Conservation (phyloP, 2,329 filamentous ascomycete species). For the Fusarium sp. region DNA sequence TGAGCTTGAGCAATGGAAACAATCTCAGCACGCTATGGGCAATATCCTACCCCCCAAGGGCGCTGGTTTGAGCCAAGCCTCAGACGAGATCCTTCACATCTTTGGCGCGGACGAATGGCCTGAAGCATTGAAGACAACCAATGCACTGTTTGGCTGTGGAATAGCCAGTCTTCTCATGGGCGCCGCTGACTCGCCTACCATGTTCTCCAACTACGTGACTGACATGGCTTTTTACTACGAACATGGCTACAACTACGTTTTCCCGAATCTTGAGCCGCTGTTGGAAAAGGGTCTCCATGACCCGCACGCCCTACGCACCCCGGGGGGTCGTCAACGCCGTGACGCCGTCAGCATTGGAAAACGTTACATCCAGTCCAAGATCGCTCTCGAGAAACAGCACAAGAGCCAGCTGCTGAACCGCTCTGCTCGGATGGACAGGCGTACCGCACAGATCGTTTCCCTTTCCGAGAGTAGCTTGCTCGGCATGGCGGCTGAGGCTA, state of each 20-base stretch:
- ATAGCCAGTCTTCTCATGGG: slow-evolving; percentile 42
- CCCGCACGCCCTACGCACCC: slow-evolving; percentile 34
- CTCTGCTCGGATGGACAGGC: slow-evolving; percentile 33
- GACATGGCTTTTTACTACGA: slow-evolving; percentile 43
- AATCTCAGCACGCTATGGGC: slow-evolving; percentile 32
- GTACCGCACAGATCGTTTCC: slow-evolving; percentile 39
- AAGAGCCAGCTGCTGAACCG: slow-evolving; percentile 30
- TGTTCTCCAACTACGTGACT: slow-evolving; percentile 43
- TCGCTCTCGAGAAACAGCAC: slow-evolving; percentile 37
- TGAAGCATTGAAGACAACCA: slow-evolving; percentile 39
- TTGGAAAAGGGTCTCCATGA: slow-evolving; percentile 33
- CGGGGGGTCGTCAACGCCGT: slow-evolving; percentile 33
- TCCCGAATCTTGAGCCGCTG: slow-evolving; percentile 35
- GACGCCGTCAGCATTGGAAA: slow-evolving; percentile 38
- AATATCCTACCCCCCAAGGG: slow-evolving; percentile 40
- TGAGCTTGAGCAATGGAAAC: slow-evolving; percentile 39
- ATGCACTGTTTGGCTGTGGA: slow-evolving; percentile 39
- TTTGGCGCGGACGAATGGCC: slow-evolving; percentile 38
- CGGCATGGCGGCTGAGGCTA: slow-evolving; percentile 41
- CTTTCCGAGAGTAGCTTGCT: slow-evolving; percentile 40
- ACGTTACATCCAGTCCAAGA: slow-evolving; percentile 41
- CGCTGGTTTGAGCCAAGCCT: slow-evolving; percentile 31
- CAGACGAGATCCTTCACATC: slow-evolving; percentile 19
- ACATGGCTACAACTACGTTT: slow-evolving; percentile 43
- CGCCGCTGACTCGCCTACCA: slow-evolving; percentile 35